Base-by-base conservation (phyloP, 1,284 basidiomycete species). In the Cutaneotrichosporon sp. region DNA sequence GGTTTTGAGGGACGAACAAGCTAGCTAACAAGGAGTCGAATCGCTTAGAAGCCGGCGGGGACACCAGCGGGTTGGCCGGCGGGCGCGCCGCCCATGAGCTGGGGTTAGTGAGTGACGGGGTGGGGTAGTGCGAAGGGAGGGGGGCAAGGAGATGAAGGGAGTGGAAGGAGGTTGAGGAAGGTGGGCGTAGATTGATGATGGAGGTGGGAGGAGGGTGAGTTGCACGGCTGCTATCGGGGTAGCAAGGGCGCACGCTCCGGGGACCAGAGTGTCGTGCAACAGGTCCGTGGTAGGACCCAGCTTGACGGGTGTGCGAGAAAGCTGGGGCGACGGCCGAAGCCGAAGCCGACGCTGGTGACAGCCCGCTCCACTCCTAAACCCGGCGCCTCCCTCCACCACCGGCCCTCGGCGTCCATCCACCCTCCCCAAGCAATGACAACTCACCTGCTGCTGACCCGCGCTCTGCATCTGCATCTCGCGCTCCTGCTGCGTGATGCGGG, bases 391-490 rank as follows among this genome's bases (percentile, higher is more conserved):
- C 29, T 29, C 36, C 54, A 33, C 7, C 31, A 29, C 11, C 42
- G 11, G 22, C 33, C n/a, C 27, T 7, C 20, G 10, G 5, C 38
- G 7, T 45, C 24, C 34, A 2, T 25, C 52, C 22, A 27, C 18
- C 18, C 8, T 45, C 42, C 36, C 18, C 2, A 14, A 16, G 14
- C n/a, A 13, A 8, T 18, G 42, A 10, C 18, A n/a, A 84, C 85
- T 65, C 64, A 92, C 92, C 85, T 90, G 89, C 81, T 95, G 92
- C 20, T 88, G 88, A 43, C 94, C 94, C 74, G 92, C 88, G 78
- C 93, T 92, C 79, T 97, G 93, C 56, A 91, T 91, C 69, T 91
- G 82, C 85, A 94, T 88, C 80, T 98, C 94, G 82, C 91, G 89
- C 82, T 99, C 95, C 81, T 98, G 95, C 60, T 89, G 88, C 6